phyloP scores from a whole-genome alignment of 2,329 filamentous ascomycete genomes.

The Colletotrichum gloeosporioides region DNA sequence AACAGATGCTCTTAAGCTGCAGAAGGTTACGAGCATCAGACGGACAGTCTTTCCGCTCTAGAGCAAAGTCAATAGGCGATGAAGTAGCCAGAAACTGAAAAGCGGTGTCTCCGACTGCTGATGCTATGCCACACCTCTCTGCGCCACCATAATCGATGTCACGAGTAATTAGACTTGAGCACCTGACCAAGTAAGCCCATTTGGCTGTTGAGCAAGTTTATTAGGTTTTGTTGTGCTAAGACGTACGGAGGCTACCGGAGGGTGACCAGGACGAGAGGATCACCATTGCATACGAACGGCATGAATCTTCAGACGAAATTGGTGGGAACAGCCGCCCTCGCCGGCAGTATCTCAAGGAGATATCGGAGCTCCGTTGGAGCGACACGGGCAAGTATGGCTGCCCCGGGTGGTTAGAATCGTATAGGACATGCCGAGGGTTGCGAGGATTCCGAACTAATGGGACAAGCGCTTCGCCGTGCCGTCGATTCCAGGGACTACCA shows the following conservation, averaged over 20 bases:
- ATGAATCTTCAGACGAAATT: background rate
- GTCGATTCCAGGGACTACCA: background rate
- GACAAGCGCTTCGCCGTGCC: background rate
- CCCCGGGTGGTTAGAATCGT: background rate
- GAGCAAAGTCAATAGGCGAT: background rate
- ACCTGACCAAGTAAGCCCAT: background rate
- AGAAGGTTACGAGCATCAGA: background rate
- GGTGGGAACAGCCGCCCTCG: background rate
- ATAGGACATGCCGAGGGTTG: background rate
- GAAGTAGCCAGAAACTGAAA: background rate
- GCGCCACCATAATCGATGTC: background rate
- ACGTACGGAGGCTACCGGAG: background rate
- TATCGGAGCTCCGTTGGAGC: background rate
- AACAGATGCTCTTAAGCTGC: background rate
- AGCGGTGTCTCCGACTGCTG: background rate
- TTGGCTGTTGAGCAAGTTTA: background rate
- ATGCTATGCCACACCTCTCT: background rate
- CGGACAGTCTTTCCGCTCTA: background rate
- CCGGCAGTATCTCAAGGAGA: background rate
- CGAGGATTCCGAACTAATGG: background rate
- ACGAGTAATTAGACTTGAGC: background rate
- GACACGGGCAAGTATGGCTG: background rate
- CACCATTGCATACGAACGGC: background rate
- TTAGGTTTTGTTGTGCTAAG: background rate
- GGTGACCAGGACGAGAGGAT: background rate